A percentile compares a stretch with the other conserved stretches of the same genome.
phyloP scores from a whole-genome alignment of 805 yeast species.

The Candida awuae region DNA sequence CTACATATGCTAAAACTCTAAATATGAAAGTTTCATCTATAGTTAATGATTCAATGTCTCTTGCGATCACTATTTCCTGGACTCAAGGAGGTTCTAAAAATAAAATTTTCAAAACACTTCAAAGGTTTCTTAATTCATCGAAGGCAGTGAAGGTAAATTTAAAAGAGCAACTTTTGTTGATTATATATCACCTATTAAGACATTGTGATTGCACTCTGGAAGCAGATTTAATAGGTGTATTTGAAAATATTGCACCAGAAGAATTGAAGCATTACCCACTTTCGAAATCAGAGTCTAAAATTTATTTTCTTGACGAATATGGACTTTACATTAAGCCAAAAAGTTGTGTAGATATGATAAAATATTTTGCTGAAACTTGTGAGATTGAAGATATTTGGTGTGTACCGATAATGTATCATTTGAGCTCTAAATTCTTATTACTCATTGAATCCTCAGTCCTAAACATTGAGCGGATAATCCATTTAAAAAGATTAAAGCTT shows the following conservation, averaged over 20 bases:
- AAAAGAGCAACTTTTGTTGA: conserved; percentile 24
- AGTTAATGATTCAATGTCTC: conserved; percentile 22
- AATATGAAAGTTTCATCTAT: conserved; percentile 6
- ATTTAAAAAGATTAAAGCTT: conserved; percentile 33
- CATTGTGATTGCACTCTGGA: conserved; percentile 31
- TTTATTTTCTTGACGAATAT: conserved; percentile 14
- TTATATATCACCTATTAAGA: conserved; percentile 31
- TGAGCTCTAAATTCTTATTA: conserved; percentile 29
- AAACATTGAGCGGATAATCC: conserved; percentile 18
- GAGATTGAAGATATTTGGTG: conserved; percentile 29
- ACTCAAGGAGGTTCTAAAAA: conserved; percentile 20
- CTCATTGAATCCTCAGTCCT: conserved; percentile 19
- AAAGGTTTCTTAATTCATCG: conserved; percentile 9
- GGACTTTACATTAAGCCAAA: conserved; percentile 13
- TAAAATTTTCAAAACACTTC: conserved; percentile 18
- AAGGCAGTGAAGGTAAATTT: conserved; percentile 9
- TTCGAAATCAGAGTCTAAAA: background rate
- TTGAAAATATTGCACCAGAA: background rate
- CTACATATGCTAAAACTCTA: conserved; percentile 13
- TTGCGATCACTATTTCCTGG: conserved; percentile 33
- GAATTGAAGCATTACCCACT: background rate
- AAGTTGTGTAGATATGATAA: conserved; percentile 9
- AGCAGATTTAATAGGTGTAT: background rate
- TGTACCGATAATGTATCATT: conserved; percentile 29
- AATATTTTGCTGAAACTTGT: conserved; percentile 6